These are phyloP conservation scores for Pyrus hybrid DNA, from an alignment of 331 rosid genomes.

Conservation along the genomic window DNA sequence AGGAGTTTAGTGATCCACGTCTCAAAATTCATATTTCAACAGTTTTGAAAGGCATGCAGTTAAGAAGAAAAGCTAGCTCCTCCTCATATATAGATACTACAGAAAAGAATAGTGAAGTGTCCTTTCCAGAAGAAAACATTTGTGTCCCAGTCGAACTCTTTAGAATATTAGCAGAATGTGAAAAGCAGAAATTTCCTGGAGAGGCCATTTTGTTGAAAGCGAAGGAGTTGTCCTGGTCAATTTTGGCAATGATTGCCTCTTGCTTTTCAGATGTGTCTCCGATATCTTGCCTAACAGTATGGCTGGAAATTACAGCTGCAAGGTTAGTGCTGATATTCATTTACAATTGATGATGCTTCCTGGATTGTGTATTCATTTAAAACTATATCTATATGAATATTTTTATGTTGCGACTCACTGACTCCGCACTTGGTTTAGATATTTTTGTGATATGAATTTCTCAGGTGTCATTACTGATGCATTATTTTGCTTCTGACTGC, in stretches of 20 bases:
- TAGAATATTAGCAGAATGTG: constrained; percentile 83
- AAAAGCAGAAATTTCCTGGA: constrained; percentile 69
- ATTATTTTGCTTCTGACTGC: constrained; percentile 8
- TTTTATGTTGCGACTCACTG: not conserved
- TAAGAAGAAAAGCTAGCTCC: constrained; percentile 64
- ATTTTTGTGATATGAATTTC: not conserved
- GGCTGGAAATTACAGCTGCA: constrained; percentile 99
- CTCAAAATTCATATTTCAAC: constrained; percentile 77
- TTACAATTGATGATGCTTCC: constrained; percentile 19
- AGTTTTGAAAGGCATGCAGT: constrained; percentile 78
- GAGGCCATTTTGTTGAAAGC: constrained; percentile 82
- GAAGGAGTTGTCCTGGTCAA: constrained; percentile 92
- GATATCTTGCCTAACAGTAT: constrained; percentile 72
- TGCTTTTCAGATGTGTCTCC: constrained; percentile 93
- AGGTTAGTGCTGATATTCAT: constrained; percentile 41
- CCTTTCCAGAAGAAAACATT: constrained; percentile 49
- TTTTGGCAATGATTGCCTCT: constrained; percentile 91
- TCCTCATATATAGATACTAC: constrained; percentile 39
- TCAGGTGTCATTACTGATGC: not conserved
- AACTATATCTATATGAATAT: not conserved
- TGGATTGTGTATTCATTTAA: constrained; percentile 6
- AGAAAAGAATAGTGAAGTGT: constrained; percentile 46
- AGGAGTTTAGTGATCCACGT: constrained; percentile 83
- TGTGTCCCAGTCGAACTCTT: constrained; percentile 82
- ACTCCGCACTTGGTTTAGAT: not conserved